A percentile compares a stretch with the other conserved stretches of the same genome.
Conservation (phyloP, 2,329 filamentous ascomycete genomes). For the Polychaeton citri region DNA sequence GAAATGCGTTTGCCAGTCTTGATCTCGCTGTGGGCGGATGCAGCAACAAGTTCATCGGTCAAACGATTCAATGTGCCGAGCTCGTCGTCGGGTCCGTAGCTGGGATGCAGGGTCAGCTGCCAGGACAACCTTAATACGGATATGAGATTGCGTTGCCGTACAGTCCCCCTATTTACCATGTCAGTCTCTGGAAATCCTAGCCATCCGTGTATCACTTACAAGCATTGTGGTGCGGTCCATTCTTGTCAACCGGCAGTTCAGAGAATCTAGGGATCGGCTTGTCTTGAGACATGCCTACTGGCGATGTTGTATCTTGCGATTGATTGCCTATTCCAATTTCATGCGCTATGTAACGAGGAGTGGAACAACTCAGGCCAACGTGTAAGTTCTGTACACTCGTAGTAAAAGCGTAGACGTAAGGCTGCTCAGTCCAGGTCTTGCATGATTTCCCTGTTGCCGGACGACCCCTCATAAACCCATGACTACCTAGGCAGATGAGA, state of each 20-base stretch:
- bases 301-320: too few relatives aligned
- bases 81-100: constrained; percentile 44
- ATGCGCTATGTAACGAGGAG: too few relatives aligned
- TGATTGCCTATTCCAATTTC: too few relatives aligned
- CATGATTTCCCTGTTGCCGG: too few relatives aligned
- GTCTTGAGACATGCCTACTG: not conserved
- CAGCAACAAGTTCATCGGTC: constrained; percentile 40
- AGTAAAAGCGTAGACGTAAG: too few relatives aligned
- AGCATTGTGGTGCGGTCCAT: constrained; percentile 32
- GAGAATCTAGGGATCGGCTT: constrained; percentile 32
- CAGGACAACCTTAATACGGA: not conserved
- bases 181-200: constrained; percentile 2
- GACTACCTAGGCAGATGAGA: too few relatives aligned
- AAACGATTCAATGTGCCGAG: constrained; percentile 50
- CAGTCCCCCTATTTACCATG: constrained; percentile 16
- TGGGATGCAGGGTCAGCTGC: constrained; percentile 13
- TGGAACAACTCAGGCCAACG: too few relatives aligned
- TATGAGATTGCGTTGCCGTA: not conserved
- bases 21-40: constrained; percentile 32
- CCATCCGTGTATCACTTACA: constrained; percentile 15
- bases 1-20: constrained; percentile 43
- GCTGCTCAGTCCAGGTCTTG: too few relatives aligned
- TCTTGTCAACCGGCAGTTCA: constrained; percentile 33
- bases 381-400: too few relatives aligned
- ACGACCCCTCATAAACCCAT: too few relatives aligned